phyloP scores from a whole-genome alignment of 1,284 basidiomycete genomes.

The Cryptococcus depauperatus region DNA sequence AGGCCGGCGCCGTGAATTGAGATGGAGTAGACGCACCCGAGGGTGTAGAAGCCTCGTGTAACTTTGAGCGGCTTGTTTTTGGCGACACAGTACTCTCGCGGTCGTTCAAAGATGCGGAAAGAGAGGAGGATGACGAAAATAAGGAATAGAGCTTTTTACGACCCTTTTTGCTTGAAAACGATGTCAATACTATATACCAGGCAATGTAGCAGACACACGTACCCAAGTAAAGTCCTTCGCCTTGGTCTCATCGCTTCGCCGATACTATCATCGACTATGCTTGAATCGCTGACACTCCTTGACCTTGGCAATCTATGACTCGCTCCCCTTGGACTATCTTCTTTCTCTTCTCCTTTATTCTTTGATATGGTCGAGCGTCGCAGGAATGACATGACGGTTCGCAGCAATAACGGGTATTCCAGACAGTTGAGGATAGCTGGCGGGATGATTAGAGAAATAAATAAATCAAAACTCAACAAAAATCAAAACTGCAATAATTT shows the following conservation, averaged over 20 bases:
- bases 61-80: conserved; percentile 8
- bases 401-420: not conserved
- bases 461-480: too few relatives aligned
- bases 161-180: conserved; percentile 19
- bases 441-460: too few relatives aligned
- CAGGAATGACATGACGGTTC: conserved; percentile 10
- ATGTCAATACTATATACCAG: not conserved
- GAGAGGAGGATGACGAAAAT: conserved; percentile 29
- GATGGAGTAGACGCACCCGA: conserved; percentile 30
- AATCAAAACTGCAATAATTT: too few relatives aligned
- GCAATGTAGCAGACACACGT: conserved; percentile 1
- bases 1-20: not conserved
- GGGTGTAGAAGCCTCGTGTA: conserved; percentile 16
- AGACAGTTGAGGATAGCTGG: too few relatives aligned
- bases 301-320: conserved; percentile 18
- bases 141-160: conserved; percentile 33
- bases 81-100: conserved; percentile 10
- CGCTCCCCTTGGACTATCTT: conserved; percentile 5
- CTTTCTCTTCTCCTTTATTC: conserved; percentile 15
- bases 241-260: conserved; percentile 8
- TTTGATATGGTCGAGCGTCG: conserved; percentile 19
- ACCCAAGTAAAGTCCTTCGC: conserved; percentile 17
- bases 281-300: conserved; percentile 16
- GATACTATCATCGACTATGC: conserved; percentile 12
- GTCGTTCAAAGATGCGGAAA: conserved; percentile 17